Conservation (phyloP, 345 rosid species). For the Lepidium aucheri region DNA sequence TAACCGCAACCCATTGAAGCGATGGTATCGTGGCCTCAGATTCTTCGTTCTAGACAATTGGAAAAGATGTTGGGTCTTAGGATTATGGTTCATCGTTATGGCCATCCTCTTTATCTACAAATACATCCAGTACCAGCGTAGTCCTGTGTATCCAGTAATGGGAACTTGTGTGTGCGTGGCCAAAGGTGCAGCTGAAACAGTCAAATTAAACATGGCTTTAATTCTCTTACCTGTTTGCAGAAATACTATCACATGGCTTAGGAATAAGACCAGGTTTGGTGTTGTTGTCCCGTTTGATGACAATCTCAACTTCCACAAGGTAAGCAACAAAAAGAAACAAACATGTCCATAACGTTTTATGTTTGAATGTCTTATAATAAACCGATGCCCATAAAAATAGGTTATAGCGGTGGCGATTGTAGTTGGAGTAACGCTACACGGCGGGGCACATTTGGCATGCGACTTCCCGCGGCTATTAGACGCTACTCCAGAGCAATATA, state of each 20-base stretch:
- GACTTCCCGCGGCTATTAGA: constrained; percentile 60
- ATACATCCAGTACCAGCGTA: constrained; percentile 38
- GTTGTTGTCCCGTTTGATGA: constrained; percentile 75
- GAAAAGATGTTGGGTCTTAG: constrained; percentile 71
- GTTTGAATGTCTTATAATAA: background rate
- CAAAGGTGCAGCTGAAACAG: constrained; percentile 73
- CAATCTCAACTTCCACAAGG: constrained; percentile 84
- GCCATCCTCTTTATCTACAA: constrained; percentile 53
- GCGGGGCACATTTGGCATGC: constrained; percentile 47
- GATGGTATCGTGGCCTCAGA: constrained; percentile 32
- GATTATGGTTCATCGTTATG: constrained; percentile 52
- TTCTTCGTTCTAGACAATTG: constrained; percentile 65
- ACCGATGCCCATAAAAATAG: constrained; percentile 20
- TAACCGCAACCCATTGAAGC: constrained; percentile 39
- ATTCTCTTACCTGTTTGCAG: constrained; percentile 68
- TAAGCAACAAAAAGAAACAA: background rate
- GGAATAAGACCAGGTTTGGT: constrained; percentile 63
- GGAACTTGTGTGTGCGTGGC: constrained; percentile 63
- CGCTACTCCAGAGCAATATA: constrained; percentile 48
- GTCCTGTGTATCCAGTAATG: constrained; percentile 58
- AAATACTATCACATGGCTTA: constrained; percentile 76
- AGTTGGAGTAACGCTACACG: constrained; percentile 57
- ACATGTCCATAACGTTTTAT: background rate
- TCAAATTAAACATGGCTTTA: constrained; percentile 72
- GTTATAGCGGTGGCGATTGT: constrained; percentile 58